A percentile compares a stretch with the other conserved stretches of the same genome.
Conservation (phyloP, 495 filamentous ascomycete genomes). For the Penicillium crystallinum region DNA sequence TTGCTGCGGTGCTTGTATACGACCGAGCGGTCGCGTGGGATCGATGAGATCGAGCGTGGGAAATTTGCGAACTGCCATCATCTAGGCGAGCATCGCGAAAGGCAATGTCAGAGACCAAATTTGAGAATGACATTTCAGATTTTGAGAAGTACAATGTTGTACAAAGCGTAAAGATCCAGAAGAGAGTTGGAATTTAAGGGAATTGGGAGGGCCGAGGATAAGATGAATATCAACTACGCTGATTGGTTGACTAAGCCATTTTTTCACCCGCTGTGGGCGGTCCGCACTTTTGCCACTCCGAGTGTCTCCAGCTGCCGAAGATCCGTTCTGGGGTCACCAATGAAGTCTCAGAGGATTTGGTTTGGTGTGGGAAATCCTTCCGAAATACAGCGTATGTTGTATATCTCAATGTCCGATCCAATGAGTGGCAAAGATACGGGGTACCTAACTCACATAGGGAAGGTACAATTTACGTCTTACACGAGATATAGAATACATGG, state of each 20-base stretch:
- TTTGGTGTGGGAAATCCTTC: too few relatives aligned
- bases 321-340: neutral
- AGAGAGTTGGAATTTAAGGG: neutral
- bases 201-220: conserved; percentile 2
- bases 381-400: too few relatives aligned
- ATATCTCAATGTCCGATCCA: too few relatives aligned
- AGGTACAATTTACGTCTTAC: too few relatives aligned
- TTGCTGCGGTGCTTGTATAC: conserved; percentile 84
- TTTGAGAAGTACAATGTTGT: neutral
- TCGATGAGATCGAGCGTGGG: conserved; percentile 61
- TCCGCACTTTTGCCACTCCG: neutral
- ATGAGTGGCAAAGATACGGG: too few relatives aligned
- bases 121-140: conserved; percentile 78
- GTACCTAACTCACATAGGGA: too few relatives aligned
- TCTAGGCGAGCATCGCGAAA: conserved; percentile 57
- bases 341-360: too few relatives aligned
- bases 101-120: conserved; percentile 79
- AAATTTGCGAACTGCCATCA: conserved; percentile 63
- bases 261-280: too few relatives aligned
- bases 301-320: neutral
- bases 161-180: too few relatives aligned
- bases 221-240: conserved; percentile 10
- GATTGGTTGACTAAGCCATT: conserved; percentile 14
- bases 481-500: too few relatives aligned
- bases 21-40: conserved; percentile 65